phyloP scores from a whole-genome alignment of 2,329 filamentous ascomycete genomes.

The Aspergillus transmontanensis region DNA sequence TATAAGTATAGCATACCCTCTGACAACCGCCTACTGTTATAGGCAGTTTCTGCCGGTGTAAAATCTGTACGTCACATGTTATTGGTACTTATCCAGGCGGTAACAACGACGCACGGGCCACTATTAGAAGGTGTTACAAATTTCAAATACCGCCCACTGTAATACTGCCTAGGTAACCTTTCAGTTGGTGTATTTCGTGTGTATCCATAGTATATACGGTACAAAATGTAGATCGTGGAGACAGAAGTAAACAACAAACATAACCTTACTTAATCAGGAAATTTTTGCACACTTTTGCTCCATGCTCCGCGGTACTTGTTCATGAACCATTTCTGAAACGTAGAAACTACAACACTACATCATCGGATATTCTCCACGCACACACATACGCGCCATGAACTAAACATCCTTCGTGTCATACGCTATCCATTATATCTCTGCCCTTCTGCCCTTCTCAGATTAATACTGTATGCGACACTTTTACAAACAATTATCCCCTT shows the following conservation, averaged over 20 bases:
- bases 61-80: no score
- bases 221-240: neutral
- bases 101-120: no score
- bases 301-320: neutral
- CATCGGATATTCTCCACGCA: neutral
- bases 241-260: slow-evolving; percentile 5
- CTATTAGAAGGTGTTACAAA: no score
- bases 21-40: no score
- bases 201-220: neutral
- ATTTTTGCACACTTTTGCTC: neutral
- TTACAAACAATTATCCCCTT: neutral
- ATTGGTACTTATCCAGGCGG: no score
- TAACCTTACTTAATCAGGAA: neutral
- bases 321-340: neutral
- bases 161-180: neutral
- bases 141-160: neutral
- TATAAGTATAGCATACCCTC: no score
- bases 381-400: neutral
- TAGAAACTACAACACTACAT: slow-evolving; percentile 5
- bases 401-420: neutral
- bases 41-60: no score
- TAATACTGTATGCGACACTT: neutral
- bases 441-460: neutral
- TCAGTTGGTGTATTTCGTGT: neutral
- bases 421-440: neutral